phyloP scores from a whole-genome alignment of 768 basidiomycete genomes.

The Tricholoma furcatifolium region DNA sequence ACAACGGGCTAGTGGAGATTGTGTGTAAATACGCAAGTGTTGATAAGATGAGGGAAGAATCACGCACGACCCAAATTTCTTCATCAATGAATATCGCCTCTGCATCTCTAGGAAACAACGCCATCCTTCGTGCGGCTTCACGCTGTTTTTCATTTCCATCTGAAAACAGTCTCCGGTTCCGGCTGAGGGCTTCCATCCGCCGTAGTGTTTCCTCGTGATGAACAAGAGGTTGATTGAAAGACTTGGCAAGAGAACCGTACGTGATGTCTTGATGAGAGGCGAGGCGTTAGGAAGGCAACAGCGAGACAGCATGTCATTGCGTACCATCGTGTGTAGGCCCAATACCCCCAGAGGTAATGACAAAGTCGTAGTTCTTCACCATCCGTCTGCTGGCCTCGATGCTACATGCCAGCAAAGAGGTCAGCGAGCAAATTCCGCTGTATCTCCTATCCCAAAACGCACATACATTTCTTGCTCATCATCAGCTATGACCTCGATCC shows the following conservation, averaged over 20 bases:
- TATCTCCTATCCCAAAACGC: background rate
- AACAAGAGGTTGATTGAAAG: slow-evolving; percentile 69
- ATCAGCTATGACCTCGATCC: slow-evolving; percentile 90
- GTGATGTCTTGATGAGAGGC: slow-evolving; percentile 65
- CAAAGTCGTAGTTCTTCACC: slow-evolving; percentile 82
- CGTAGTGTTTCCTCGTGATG: slow-evolving; percentile 77
- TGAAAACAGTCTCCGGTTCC: slow-evolving; percentile 52
- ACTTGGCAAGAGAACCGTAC: slow-evolving; percentile 81
- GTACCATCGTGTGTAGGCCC: slow-evolving; percentile 88
- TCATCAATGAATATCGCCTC: slow-evolving; percentile 79
- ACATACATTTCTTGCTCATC: slow-evolving; percentile 86
- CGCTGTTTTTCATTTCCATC: slow-evolving; percentile 74
- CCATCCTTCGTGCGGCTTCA: slow-evolving; percentile 84
- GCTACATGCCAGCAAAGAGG: slow-evolving; percentile 33
- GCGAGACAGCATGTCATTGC: slow-evolving; percentile 17
- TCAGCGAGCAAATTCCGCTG: background rate
- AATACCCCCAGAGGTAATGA: slow-evolving; percentile 89
- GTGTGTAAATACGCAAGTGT: slow-evolving; percentile 3
- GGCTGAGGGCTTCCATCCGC: slow-evolving; percentile 66
- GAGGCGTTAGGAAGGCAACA: background rate
- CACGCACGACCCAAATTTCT: slow-evolving; percentile 84
- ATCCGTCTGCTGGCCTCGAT: slow-evolving; percentile 84
- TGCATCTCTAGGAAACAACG: slow-evolving; percentile 75
- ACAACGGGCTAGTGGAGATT: slow-evolving; percentile 67
- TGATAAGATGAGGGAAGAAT: background rate